Percentiles rank a stretch among this genome's conserved stretches.
Conservation (phyloP, 2,329 filamentous ascomycete genomes). For the Proliferodiscus dingleyae region DNA sequence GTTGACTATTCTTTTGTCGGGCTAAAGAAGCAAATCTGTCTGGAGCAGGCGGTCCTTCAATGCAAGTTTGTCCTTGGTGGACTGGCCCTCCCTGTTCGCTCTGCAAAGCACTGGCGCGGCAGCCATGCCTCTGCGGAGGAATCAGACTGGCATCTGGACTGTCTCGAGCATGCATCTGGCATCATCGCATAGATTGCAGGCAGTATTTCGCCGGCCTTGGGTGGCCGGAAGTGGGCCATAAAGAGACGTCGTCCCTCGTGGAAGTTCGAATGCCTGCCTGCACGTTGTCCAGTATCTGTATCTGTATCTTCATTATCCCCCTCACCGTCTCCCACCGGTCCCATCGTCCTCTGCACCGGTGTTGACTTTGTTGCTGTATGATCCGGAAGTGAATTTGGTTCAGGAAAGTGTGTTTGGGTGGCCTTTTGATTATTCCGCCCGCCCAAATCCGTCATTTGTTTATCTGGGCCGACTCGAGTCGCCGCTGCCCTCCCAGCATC, state of each 20-base stretch:
- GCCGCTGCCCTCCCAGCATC: not conserved
- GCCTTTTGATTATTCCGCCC: not conserved
- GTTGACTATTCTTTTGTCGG: slow-evolving; percentile 3
- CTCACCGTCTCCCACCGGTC: too few species aligned
- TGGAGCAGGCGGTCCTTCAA: slow-evolving; percentile 12
- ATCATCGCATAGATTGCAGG: not conserved
- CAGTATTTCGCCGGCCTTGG: not conserved
- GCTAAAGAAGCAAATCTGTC: slow-evolving; percentile 16
- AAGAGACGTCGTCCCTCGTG: slow-evolving; percentile 15
- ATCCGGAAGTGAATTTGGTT: too few species aligned
- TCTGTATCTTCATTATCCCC: slow-evolving; percentile 11
- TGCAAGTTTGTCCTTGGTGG: slow-evolving; percentile 4
- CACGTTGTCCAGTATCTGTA: slow-evolving; percentile 9
- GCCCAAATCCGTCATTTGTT: not conserved
- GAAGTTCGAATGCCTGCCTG: not conserved
- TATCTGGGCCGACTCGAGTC: not conserved
- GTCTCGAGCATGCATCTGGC: not conserved
- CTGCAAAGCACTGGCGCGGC: slow-evolving; percentile 17
- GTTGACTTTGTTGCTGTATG: not conserved
- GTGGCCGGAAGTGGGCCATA: slow-evolving; percentile 12
- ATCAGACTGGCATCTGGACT: not conserved
- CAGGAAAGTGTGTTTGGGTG: not conserved
- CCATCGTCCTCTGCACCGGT: too few species aligned
- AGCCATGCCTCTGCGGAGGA: slow-evolving; percentile 8
- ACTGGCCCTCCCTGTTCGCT: slow-evolving; percentile 16